Base-by-base conservation (phyloP, 208 protist species). In the Phytomonas serpens region DNA sequence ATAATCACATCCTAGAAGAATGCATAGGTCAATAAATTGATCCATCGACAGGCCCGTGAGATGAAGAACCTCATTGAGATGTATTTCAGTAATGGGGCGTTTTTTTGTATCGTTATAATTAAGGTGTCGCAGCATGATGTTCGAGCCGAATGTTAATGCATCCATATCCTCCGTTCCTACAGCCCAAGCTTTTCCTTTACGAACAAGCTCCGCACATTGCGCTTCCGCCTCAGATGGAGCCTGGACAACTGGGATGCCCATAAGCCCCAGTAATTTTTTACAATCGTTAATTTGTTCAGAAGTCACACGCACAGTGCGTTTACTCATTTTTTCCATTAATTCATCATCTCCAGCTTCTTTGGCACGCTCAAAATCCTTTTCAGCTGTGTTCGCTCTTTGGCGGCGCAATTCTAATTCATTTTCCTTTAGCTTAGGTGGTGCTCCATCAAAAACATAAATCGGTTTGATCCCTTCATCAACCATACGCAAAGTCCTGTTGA, bases 91-190 rank as follows among this genome's bases (percentile, higher is more conserved):
- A 71, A 99, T 98, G 27, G 97, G 94, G 52, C 96, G 85, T 75
- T 99, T 99, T 57, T 98, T 97, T 13, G 95, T 90, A 32, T 99
- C 97, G 68, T 90, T 93, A 52, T 93, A 94, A 68, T 94, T 99
- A 36, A 99, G 67, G 79, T 99, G 93, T 30, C 99, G 89, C 3
- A 99, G 76, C 73, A 99, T 86, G 34, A 98, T 81, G 7, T 84
- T 85, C 0, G 98, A 86, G 16, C 98, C 99, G 79, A 99, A 99
- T 1, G 99, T 99, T 2, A 99, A 91, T 14, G 98, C 89, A 78
- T 99, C 99, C 98, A 99, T 99, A 83, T 99, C 99, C 81, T 99
- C 99, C 23, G 99, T 99, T 11, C 87, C 99, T 5, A 98, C 98
- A 0, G 96, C 99, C 88, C 89, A 99, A 34, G 98, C 97, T 68